phyloP scores from a whole-genome alignment of 306 rosid genomes.

The Acacia confusa region DNA sequence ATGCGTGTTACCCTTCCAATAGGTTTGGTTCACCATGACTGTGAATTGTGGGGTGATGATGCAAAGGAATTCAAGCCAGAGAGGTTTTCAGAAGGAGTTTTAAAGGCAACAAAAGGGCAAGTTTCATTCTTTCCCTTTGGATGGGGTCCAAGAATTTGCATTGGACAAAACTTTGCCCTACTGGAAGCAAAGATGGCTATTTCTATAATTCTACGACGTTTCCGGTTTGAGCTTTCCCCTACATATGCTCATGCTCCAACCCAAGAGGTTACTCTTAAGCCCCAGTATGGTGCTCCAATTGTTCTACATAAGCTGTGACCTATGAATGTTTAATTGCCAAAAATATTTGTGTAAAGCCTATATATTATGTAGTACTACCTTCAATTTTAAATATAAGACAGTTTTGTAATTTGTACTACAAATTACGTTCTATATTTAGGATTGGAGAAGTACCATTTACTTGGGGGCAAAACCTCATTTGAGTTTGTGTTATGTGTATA shows the following conservation, averaged over 20 bases:
- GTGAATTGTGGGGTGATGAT: constrained; percentile 60
- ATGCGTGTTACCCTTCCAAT: constrained; percentile 31
- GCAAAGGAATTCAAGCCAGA: constrained; percentile 58
- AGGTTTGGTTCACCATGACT: constrained; percentile 42
- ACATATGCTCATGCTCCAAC: constrained; percentile 46
- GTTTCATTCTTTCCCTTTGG: constrained; percentile 57
- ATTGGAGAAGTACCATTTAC: too few relatives aligned
- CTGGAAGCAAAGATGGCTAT: constrained; percentile 43
- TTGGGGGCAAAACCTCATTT: too few relatives aligned
- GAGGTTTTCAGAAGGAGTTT: constrained; percentile 57
- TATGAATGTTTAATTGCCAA: not conserved
- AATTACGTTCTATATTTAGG: too few relatives aligned
- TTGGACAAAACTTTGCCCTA: constrained; percentile 54
- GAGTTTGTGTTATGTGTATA: too few relatives aligned
- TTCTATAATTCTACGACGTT: constrained; percentile 40
- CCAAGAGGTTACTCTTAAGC: not conserved
- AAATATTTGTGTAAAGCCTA: too few relatives aligned
- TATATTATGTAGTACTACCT: too few relatives aligned
- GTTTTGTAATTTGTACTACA: too few relatives aligned
- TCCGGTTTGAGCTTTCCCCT: constrained; percentile 49
- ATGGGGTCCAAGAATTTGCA: constrained; percentile 63
- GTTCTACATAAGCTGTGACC: constrained; percentile 30
- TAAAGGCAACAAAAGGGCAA: constrained; percentile 48
- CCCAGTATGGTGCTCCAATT: constrained; percentile 43
- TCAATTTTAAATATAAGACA: too few relatives aligned